Percentiles rank a stretch among this genome's conserved stretches.
Evolutionary conservation across 441 rosid genomes (phyloP).

Genomic region (Croton setiger): DNA sequence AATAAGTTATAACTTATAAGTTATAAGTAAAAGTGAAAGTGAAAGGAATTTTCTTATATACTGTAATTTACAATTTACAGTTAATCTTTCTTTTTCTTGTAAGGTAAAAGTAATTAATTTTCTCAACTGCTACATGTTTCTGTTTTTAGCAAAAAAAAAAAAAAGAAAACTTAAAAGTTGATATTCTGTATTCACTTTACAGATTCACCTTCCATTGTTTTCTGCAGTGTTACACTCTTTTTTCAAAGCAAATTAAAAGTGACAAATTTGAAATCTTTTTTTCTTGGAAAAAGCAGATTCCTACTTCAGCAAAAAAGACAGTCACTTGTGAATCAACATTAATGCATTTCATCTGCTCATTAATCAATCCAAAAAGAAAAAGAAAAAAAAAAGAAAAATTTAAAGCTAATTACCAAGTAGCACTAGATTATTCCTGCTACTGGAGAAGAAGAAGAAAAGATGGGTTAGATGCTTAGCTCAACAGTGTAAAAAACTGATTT

Average conservation of each 20-base stretch:
- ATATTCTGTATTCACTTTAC: background rate
- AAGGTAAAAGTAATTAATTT: background rate
- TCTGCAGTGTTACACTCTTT: slow-evolving; percentile 15
- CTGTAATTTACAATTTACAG: background rate
- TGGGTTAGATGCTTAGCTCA: slow-evolving; percentile 22
- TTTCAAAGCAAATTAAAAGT: slow-evolving; percentile 28
- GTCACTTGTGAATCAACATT: slow-evolving; percentile 25
- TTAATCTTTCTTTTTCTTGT: background rate
- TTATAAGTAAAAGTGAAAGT: too few species aligned
- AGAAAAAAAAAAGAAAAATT: background rate
- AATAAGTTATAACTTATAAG: too few species aligned
- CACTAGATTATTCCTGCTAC: background rate
- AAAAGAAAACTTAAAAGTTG: background rate
- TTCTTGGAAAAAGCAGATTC: slow-evolving; percentile 42
- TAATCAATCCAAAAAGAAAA: slow-evolving; percentile 25
- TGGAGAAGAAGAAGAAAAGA: slow-evolving; percentile 11
- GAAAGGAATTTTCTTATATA: too few species aligned
- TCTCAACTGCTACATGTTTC: background rate
- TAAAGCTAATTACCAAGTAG: slow-evolving; percentile 11
- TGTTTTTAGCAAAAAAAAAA: background rate
- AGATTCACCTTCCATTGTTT: background rate
- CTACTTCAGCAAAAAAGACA: slow-evolving; percentile 30
- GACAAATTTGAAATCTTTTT: slow-evolving; percentile 21
- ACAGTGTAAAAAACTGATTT: background rate
- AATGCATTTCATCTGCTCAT: slow-evolving; percentile 25